phyloP scores from a whole-genome alignment of 768 basidiomycete genomes.

The Amylocystis lapponica region DNA sequence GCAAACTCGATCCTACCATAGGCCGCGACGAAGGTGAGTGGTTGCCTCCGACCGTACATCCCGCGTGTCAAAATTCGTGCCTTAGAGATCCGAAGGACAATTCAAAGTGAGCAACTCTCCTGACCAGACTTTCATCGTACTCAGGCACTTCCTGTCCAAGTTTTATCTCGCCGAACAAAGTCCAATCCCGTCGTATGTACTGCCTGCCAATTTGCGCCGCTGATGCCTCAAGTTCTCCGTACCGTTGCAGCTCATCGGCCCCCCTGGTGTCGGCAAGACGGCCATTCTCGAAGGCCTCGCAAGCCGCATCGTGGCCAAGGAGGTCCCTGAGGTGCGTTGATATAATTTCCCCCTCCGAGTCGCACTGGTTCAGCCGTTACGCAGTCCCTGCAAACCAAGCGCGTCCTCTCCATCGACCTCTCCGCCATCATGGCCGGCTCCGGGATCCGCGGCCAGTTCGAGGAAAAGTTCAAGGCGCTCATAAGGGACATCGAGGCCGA shows the following conservation, averaged over 20 bases:
- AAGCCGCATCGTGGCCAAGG: slow-evolving; percentile 77
- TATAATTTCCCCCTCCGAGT: too few relatives aligned
- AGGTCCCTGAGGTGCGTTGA: slow-evolving; percentile 76
- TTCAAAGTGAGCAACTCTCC: slow-evolving; percentile 61
- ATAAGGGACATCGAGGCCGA: slow-evolving; percentile 89
- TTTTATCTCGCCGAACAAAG: slow-evolving; percentile 84
- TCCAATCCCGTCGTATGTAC: slow-evolving; percentile 79
- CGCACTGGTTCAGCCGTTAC: neutral
- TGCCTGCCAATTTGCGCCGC: neutral
- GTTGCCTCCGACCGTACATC: neutral
- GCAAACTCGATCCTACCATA: slow-evolving; percentile 88
- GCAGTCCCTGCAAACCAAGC: slow-evolving; percentile 80
- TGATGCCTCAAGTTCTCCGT: neutral
- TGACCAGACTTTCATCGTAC: neutral
- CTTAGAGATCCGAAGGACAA: slow-evolving; percentile 79
- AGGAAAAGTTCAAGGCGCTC: slow-evolving; percentile 89
- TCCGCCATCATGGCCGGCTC: slow-evolving; percentile 84
- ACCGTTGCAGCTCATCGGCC: slow-evolving; percentile 58
- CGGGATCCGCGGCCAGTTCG: slow-evolving; percentile 88
- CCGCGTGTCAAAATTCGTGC: neutral
- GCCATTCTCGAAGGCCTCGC: slow-evolving; percentile 90
- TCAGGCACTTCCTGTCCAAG: slow-evolving; percentile 33
- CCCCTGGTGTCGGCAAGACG: slow-evolving; percentile 91
- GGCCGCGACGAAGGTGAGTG: slow-evolving; percentile 74
- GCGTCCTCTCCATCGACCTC: slow-evolving; percentile 84